These are phyloP conservation scores for Tripterygium wilfordii DNA, from an alignment of 177 flowering plant genomes.

Conservation along the genomic window DNA sequence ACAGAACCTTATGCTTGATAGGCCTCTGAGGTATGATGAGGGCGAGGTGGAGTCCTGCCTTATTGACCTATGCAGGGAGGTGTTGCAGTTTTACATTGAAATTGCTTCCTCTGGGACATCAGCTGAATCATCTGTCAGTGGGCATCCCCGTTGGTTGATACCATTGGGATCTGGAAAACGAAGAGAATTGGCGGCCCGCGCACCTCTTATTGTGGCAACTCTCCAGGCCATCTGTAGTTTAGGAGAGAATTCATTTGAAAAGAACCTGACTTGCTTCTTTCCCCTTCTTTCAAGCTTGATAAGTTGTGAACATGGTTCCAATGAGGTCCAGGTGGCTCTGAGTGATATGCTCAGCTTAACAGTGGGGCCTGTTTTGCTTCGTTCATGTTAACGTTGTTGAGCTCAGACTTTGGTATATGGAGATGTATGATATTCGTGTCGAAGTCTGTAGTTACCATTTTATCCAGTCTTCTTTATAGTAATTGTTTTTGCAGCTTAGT, in stretches of 20 bases:
- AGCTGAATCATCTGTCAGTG: constrained; percentile 22
- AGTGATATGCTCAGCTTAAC: constrained; percentile 75
- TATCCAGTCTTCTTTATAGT: neutral
- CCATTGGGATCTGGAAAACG: constrained; percentile 84
- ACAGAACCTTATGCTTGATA: constrained; percentile 70
- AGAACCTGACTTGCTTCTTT: constrained; percentile 56
- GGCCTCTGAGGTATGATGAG: constrained; percentile 44
- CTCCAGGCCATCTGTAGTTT: constrained; percentile 73
- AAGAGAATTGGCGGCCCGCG: constrained; percentile 82
- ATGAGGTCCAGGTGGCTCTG: constrained; percentile 81
- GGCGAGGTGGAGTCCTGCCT: constrained; percentile 58
- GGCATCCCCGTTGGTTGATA: constrained; percentile 48
- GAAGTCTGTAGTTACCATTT: constrained; percentile 6
- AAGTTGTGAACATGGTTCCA: constrained; percentile 93
- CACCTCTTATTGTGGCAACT: constrained; percentile 82
- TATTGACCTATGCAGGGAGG: constrained; percentile 73
- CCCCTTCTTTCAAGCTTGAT: constrained; percentile 79
- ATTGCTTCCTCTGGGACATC: constrained; percentile 33
- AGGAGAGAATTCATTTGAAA: constrained; percentile 55
- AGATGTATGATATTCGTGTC: constrained; percentile 22
- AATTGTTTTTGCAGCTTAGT: no score
- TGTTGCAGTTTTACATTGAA: constrained; percentile 65
- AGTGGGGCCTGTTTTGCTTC: constrained; percentile 83
- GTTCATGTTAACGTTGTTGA: constrained; percentile 52
- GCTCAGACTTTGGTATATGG: constrained; percentile 5